These are phyloP conservation scores for Solanum ahanhuiri DNA, from an alignment of 257 asterid species.

Conservation along the genomic window DNA sequence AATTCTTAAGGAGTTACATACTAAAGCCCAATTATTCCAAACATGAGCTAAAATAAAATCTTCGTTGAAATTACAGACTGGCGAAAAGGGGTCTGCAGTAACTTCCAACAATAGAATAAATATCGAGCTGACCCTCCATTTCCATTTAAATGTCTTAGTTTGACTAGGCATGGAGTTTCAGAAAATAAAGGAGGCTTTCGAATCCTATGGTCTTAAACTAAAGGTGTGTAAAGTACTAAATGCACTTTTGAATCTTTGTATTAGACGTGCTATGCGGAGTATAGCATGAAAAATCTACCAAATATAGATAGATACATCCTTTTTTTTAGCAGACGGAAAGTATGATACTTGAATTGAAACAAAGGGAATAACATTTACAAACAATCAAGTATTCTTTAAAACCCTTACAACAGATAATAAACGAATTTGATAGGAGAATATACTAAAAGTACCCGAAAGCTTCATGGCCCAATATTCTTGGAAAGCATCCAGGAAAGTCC, in stretches of 20 bases:
- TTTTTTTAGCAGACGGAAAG: neutral
- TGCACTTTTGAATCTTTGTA: neutral
- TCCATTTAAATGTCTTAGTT: neutral
- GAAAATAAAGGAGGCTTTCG: neutral
- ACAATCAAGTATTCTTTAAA: neutral
- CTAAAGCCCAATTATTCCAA: neutral
- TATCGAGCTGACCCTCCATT: neutral
- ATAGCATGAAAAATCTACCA: neutral
- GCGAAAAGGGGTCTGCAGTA: neutral
- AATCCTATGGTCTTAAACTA: neutral
- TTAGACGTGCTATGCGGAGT: neutral
- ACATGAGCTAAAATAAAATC: neutral
- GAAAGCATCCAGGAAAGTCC: slow-evolving; percentile 57
- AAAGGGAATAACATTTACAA: neutral
- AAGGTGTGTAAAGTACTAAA: neutral
- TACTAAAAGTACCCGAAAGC: slow-evolving; percentile 48
- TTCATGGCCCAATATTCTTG: slow-evolving; percentile 77
- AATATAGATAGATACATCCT: neutral
- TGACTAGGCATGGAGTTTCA: neutral
- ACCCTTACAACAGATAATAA: neutral
- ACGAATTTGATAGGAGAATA: neutral
- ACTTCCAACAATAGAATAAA: neutral
- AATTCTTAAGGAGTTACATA: neutral
- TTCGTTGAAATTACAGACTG: neutral
- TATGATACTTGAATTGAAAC: neutral